Evolutionary conservation across 2,329 filamentous ascomycete genomes (phyloP), one percentile per base, ranked within the genome.

Genomic region (Pseudogymnoascus sp.): DNA sequence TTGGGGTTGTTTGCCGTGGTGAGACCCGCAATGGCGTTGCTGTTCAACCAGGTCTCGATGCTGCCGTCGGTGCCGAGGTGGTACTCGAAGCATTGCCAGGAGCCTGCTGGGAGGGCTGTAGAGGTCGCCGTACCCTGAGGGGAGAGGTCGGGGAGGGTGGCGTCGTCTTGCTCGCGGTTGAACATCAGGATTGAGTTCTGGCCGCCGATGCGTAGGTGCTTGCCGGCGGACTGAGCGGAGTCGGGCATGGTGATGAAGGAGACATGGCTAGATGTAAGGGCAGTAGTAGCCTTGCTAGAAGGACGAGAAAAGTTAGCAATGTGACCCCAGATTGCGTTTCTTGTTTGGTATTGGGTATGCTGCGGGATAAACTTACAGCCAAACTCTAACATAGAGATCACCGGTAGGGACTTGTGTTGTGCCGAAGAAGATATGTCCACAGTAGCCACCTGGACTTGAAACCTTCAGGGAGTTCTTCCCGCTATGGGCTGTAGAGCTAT

Each of bases 211-310:
- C 83, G 81, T 31, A 86, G 80, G 68, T 86, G 82, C 73, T 86
- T 85, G 61, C 79, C 79, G 52, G 72, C 70, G 64, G 79, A 81
- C 64, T 82, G 81, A 1, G 80, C 76, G 0, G 80, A 74, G 73
- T 86, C 83, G 2, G 82, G 80, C 82, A 85, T 85, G 21, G 82
- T 85, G 73, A 86, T 85, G 76, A 86, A 85, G 55, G 81, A 79
- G 65, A 86, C 81, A 73, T 86, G 83, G 15, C 80, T 77, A 71
- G 79, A 77, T 5, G 80, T 84, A n/a, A 86, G 74, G 61, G 83
- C 78, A 66, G 79, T 83, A 59, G 78, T 76, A 1, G 81, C 76
- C 73, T 83, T 83, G 59, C 82, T 84, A 59, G 7, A 69, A 62
- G 48, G 60, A 18, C 13, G 25, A 64, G 35, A 7, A 12, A 61